These are phyloP conservation scores for Nakaseomyces sp. DNA, from an alignment of 1,139 yeast genomes.

Conservation along the genomic window DNA sequence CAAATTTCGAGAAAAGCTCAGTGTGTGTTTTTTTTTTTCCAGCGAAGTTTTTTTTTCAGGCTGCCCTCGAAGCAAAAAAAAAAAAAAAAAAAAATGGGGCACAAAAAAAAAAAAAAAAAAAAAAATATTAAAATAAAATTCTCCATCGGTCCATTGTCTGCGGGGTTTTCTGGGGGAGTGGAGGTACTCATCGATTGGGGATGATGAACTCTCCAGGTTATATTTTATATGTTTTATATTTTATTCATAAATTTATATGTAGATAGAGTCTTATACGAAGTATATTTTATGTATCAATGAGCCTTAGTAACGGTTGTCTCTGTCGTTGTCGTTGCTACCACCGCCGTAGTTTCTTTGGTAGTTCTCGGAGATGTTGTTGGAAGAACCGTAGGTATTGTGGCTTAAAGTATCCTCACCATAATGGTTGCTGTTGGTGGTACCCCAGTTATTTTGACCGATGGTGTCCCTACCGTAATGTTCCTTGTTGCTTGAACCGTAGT, in stretches of 20 bases:
- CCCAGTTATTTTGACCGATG: conserved; percentile 9
- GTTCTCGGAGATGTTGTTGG: conserved; percentile 15
- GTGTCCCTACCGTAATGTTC: conserved; percentile 15
- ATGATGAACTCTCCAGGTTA: too few species aligned
- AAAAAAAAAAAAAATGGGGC: too few species aligned
- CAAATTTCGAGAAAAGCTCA: too few species aligned
- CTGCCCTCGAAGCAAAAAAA: too few species aligned
- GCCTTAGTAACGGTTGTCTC: conserved; percentile 14
- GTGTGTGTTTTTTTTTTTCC: too few species aligned
- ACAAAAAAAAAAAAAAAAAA: too few species aligned
- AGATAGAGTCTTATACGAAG: neutral
- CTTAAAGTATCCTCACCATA: conserved; percentile 19
- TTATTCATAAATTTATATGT: neutral
- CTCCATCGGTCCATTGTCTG: too few species aligned
- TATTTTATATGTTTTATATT: too few species aligned
- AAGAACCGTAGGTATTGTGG: conserved; percentile 17
- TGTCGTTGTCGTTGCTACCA: conserved; percentile 19
- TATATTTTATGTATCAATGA: neutral
- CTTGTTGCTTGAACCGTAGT: conserved; percentile 15
- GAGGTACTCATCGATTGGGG: too few species aligned
- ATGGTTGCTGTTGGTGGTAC: conserved; percentile 11
- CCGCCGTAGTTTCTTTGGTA: conserved; percentile 24
- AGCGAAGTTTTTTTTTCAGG: too few species aligned
- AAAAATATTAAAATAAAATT: too few species aligned
- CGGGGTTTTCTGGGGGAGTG: too few species aligned